phyloP scores from a whole-genome alignment of 331 rosid species.

The Malus hybrid region DNA sequence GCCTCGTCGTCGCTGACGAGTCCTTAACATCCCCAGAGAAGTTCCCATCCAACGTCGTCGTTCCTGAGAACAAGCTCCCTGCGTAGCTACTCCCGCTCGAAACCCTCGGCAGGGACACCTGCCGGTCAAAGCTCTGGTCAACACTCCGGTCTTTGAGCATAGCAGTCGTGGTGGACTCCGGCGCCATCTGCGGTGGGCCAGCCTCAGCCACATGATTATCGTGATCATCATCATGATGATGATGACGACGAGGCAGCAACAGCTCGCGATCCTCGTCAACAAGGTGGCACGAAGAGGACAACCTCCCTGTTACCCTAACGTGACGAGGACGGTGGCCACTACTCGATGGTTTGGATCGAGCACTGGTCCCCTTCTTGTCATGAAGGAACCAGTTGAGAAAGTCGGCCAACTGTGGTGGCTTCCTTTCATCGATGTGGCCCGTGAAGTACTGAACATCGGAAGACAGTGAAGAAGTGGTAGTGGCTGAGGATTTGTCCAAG shows the following conservation, averaged over 20 bases:
- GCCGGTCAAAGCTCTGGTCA: too few relatives aligned
- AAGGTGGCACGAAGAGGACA: slow-evolving; percentile 7
- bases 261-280: slow-evolving; percentile 43
- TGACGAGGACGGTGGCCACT: neutral
- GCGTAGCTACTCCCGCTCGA: slow-evolving; percentile 37
- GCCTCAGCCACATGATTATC: neutral
- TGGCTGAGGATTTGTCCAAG: neutral
- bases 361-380: slow-evolving; percentile 26
- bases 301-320: slow-evolving; percentile 14
- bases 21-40: slow-evolving; percentile 56
- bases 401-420: slow-evolving; percentile 43
- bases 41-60: slow-evolving; percentile 54
- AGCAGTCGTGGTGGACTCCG: too few relatives aligned
- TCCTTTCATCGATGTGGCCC: neutral
- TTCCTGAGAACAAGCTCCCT: slow-evolving; percentile 87
- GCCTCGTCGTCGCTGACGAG: slow-evolving; percentile 25
- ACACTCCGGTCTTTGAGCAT: too few relatives aligned
- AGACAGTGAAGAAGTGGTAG: neutral
- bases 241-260: slow-evolving; percentile 16
- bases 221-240: neutral
- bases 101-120: too few relatives aligned
- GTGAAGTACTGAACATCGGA: slow-evolving; percentile 1
- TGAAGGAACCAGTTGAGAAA: slow-evolving; percentile 55
- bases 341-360: neutral
- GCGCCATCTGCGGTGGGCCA: too few relatives aligned